Base-by-base conservation (phyloP, 2,329 filamentous ascomycete species). In the Cladophialophora yegresii region DNA sequence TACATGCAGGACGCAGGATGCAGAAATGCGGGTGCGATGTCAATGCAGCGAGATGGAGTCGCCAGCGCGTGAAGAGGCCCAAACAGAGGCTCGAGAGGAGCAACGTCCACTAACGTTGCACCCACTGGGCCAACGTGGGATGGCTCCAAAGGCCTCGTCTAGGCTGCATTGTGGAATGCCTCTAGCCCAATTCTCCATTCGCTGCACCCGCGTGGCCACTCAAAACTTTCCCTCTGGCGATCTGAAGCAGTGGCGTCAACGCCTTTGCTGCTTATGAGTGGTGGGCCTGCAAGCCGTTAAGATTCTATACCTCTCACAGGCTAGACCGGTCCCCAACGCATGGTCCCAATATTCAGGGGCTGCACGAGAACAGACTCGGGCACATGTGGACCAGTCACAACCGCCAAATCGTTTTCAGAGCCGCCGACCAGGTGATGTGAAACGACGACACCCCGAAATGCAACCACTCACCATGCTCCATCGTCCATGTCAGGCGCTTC, bases 171-270 rank as follows among this genome's bases (percentile, higher is more conserved):
- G 45, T 51, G 45, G 43, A 58, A 33, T 30, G 45, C 20, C 32
- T 23, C 26, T n/a, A 10, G 47, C 20, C 1, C 45, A 26, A 7
- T 9, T 54, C 26, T 28, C 16, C 26, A n/a, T 8, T 9, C 50
- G 12, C 13, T 54, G 26, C 40, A 33, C 36, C 49, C 12, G 23
- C 33, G 30, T 30, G 26, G 47, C 53, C 45, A 61, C 53, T 61
- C 53, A 60, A 53, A 16, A 26, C 23, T 30, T 36, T 40, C 43
- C 57, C 45, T 30, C 45, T 23, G 26, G 30, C 47, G 12, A 43
- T 51, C 55, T 65, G 62, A 65, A 60, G 62, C 65, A 58, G 32
- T 61, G 59, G 62, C 56, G 64, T 58, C 53, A 60, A 64, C 36
- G 32, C 13, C 50, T 28, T 7, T 28, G 20, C 16, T 13, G 40